Base-by-base conservation (phyloP, 73 alveolate species). In the Symbiodinium natans region DNA sequence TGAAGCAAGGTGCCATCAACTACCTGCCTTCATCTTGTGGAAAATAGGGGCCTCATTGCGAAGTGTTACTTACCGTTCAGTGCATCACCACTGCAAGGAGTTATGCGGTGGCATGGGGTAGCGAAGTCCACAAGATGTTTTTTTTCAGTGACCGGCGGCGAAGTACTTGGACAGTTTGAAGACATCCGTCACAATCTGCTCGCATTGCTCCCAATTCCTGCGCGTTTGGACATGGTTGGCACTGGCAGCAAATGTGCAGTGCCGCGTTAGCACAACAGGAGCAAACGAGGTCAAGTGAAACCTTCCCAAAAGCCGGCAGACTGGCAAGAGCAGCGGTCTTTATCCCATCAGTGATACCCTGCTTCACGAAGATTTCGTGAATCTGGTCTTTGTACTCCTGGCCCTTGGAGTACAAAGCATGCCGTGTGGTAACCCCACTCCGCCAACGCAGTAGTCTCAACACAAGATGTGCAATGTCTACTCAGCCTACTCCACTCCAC, bases 321-420 rank as follows among this genome's bases (percentile, higher is more conserved):
- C 59, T 46, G 59, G 6, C 21, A 63, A n/a, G 36, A 23, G 0
- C 80, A 27, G 38, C 83, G 43, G 95, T 88, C 95, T 88, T 88
- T 82, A 88, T 63, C n/a, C 95, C 95, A 63, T 88, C 95, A 46
- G 95, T 88, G 86, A 88, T 88, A 77, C 95, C 95, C 86, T 88
- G 95, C 95, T 88, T 88, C 86, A 63, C 73, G 74, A 88, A 88
- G 73, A 88, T 88, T 42, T 23, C 80, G 95, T 88, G 95, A 83
- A 88, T 88, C 95, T 88, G 95, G 38, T 88, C 95, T 88, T 88
- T 88, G 95, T 88, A 88, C 86, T 88, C 95, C 80, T 88, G 95
- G 86, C 95, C 95, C 95, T 88, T 40, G 59, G 94, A 23, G 5
- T 31, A 63, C 6, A 13, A 13, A 46, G 6, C 59, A 46, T 9